Conservation (phyloP, 2,329 filamentous ascomycete species). For the Penicillium aurantiogriseum region DNA sequence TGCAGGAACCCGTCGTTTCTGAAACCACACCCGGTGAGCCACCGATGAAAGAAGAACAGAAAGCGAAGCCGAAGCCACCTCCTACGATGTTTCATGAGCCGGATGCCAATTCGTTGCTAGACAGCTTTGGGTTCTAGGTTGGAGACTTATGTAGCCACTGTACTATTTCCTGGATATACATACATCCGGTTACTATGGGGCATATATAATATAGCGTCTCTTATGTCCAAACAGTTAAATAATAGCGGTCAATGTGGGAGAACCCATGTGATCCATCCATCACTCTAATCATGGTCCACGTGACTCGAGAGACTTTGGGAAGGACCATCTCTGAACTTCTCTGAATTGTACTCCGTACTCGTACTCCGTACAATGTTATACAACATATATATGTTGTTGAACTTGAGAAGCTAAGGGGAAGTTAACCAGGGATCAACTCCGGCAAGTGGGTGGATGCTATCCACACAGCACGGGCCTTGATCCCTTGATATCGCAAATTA, state of each 20-base stretch:
- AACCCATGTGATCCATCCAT: background rate
- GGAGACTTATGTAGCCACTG: conserved; percentile 5
- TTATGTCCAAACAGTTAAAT: background rate
- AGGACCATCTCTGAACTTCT: background rate
- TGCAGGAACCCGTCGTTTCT: conserved; percentile 39
- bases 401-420: background rate
- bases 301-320: background rate
- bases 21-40: conserved; percentile 11
- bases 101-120: conserved; percentile 81
- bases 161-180: conserved; percentile 2
- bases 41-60: conserved; percentile 37
- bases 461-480: background rate
- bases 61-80: conserved; percentile 53
- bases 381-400: background rate
- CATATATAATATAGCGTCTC: background rate
- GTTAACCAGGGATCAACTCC: background rate
- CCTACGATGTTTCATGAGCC: conserved; percentile 87
- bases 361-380: background rate
- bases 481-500: background rate
- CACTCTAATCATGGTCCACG: background rate
- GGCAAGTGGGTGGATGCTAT: background rate
- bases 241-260: background rate
- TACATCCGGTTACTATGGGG: background rate
- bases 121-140: conserved; percentile 83
- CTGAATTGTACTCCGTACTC: background rate